These are phyloP conservation scores for Musa schizocarpa DNA, from an alignment of 176 grass and related monocot species.

Conservation along the genomic window DNA sequence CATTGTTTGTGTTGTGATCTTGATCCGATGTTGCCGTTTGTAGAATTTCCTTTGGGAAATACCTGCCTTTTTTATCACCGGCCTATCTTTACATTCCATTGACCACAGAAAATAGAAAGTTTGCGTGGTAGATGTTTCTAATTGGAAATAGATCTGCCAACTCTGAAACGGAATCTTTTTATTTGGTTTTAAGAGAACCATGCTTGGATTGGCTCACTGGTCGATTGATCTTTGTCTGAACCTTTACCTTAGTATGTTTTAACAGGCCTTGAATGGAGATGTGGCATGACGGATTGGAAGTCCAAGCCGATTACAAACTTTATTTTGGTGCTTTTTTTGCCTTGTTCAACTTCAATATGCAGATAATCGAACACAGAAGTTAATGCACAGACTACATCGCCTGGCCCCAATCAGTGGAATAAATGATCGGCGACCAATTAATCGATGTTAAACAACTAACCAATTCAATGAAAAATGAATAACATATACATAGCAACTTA, in stretches of 20 bases:
- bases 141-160: too few relatives aligned
- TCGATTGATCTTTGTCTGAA: not conserved
- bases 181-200: not conserved
- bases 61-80: too few relatives aligned
- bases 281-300: not conserved
- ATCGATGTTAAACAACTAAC: not conserved
- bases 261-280: not conserved
- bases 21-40: too few relatives aligned
- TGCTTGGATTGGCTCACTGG: not conserved
- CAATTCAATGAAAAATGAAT: not conserved
- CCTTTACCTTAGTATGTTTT: not conserved
- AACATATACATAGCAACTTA: too few relatives aligned
- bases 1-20: too few relatives aligned
- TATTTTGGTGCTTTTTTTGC: not conserved
- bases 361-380: not conserved
- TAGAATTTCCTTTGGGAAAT: too few relatives aligned
- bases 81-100: too few relatives aligned
- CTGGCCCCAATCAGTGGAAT: too few relatives aligned
- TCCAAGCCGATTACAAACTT: not conserved
- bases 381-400: not conserved
- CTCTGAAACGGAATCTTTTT: not conserved
- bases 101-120: too few relatives aligned
- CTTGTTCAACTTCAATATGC: not conserved
- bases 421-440: not conserved
- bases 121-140: too few relatives aligned